A percentile compares a stretch with the other conserved stretches of the same genome.
Conservation (phyloP, 2,329 filamentous ascomycete species). For the Xylaria sp. region DNA sequence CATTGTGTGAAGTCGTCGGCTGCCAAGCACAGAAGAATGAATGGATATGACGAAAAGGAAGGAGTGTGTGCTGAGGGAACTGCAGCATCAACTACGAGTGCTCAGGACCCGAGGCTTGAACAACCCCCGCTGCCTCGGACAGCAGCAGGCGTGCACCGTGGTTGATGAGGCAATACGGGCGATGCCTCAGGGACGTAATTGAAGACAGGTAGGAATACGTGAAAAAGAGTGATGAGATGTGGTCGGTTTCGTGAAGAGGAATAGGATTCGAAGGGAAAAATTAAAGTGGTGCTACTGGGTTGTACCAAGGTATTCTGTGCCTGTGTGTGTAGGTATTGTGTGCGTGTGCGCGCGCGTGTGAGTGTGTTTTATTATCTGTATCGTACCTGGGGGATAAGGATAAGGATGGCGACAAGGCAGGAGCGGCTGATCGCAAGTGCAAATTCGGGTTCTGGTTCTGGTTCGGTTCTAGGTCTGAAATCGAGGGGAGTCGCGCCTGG, state of each 20-base stretch:
- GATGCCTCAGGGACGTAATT: neutral
- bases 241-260: constrained; percentile 3
- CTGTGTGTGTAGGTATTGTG: constrained; percentile 6
- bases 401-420: constrained; percentile 29
- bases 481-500: constrained; percentile 52
- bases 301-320: constrained; percentile 19
- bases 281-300: constrained; percentile 22
- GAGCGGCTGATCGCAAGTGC: constrained; percentile 28
- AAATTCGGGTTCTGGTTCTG: constrained; percentile 17
- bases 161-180: constrained; percentile 14
- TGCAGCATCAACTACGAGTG: constrained; percentile 17
- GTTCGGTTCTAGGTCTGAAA: constrained; percentile 19
- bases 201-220: neutral
- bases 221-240: constrained; percentile 5
- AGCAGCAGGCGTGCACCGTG: constrained; percentile 7
- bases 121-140: constrained; percentile 19
- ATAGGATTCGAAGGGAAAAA: constrained; percentile 5
- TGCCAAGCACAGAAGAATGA: constrained; percentile 4
- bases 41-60: constrained; percentile 10
- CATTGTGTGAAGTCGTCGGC: constrained; percentile 1
- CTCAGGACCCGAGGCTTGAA: constrained; percentile 9
- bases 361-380: constrained; percentile 2
- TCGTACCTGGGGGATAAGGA: constrained; percentile 36
- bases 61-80: constrained; percentile 1
- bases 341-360: constrained; percentile 1